phyloP scores from a whole-genome alignment of 345 rosid species.

The Leavenworthia alabamica region DNA sequence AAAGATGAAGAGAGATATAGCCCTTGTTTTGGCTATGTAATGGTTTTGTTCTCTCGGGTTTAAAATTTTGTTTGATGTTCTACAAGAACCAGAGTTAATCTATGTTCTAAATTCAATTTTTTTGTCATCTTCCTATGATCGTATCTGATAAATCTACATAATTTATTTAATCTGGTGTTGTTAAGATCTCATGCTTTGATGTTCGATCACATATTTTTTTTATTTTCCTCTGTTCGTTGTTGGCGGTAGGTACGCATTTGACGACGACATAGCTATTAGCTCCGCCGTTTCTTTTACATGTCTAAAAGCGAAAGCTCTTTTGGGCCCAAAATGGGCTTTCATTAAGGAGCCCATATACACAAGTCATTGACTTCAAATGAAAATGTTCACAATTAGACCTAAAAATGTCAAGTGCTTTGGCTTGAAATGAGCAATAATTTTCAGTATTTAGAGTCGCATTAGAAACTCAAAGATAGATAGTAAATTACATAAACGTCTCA shows the following conservation, averaged over 20 bases:
- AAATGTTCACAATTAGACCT: not conserved
- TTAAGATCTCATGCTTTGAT: not conserved
- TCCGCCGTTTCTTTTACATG: not conserved
- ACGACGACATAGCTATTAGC: not conserved
- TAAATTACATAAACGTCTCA: no score
- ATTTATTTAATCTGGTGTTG: not conserved
- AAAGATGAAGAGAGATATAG: no score
- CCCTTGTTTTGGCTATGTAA: no score
- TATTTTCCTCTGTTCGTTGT: no score
- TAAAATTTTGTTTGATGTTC: slow-evolving; percentile 21
- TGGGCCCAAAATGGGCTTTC: slow-evolving; percentile 5
- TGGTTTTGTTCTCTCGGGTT: slow-evolving; percentile 5
- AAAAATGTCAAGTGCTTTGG: no score
- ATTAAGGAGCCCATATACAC: not conserved
- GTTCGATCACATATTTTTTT: no score
- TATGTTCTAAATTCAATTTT: slow-evolving; percentile 13
- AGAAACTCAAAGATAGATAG: no score
- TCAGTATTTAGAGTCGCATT: no score
- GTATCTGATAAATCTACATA: not conserved
- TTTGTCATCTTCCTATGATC: not conserved
- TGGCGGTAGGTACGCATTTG: no score
- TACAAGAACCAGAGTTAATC: slow-evolving; percentile 17
- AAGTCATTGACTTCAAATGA: no score
- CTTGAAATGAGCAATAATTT: no score
- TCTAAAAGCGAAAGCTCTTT: not conserved